phyloP scores from a whole-genome alignment of 1,284 basidiomycete genomes.

The Phellinidium pouzarii region DNA sequence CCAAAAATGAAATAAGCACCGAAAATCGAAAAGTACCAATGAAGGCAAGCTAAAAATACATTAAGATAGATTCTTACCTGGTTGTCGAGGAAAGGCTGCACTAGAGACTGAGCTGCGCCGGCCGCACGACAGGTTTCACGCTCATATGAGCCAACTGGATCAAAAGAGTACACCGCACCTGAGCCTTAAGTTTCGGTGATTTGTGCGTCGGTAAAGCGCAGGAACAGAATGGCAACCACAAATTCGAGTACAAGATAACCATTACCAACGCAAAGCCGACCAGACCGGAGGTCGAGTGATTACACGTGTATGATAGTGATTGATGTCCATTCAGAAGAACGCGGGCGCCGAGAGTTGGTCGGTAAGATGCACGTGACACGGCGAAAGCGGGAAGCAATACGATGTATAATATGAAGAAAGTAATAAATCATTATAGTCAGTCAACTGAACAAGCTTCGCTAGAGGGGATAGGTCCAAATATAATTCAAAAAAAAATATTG shows the following conservation, averaged over 20 bases:
- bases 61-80: slow-evolving; percentile 52
- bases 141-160: slow-evolving; percentile 94
- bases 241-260: not conserved
- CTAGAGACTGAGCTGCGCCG: slow-evolving; percentile 82
- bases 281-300: not conserved
- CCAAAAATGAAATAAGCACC: not conserved
- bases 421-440: too few species aligned
- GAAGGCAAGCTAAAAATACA: slow-evolving; percentile 16
- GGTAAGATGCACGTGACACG: too few species aligned
- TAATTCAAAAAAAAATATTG: too few species aligned
- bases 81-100: slow-evolving; percentile 95
- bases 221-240: not conserved
- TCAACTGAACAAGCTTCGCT: too few species aligned
- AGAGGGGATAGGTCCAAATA: too few species aligned
- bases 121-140: slow-evolving; percentile 91
- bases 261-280: not conserved
- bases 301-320: not conserved
- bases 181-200: slow-evolving; percentile 49
- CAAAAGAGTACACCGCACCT: slow-evolving; percentile 94
- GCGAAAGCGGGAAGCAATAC: too few species aligned
- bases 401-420: too few species aligned
- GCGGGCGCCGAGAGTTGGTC: not conserved
- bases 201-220: not conserved
- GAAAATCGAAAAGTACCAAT: not conserved
- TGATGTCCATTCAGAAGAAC: not conserved